These are phyloP conservation scores for Coemansia sp. DNA, from an alignment of 192 early-diverging fungal genomes.

Conservation along the genomic window DNA sequence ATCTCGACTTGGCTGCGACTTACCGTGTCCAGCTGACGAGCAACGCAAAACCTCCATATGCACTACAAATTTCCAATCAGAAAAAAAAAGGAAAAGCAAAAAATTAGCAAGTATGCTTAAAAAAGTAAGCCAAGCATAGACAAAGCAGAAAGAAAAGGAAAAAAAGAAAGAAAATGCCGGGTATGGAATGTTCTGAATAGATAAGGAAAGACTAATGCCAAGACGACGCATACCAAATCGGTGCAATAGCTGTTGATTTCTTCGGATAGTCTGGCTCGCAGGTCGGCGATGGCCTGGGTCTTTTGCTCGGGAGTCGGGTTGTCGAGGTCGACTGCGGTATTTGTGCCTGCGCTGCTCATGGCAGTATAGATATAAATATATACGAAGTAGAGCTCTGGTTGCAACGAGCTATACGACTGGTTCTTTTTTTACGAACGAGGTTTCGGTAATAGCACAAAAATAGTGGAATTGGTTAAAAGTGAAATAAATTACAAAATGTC, in stretches of 20 bases:
- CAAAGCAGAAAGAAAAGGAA: not conserved
- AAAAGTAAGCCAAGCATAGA: no score
- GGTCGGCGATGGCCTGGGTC: conserved; percentile 26
- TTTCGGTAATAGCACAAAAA: no score
- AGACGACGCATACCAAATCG: conserved; percentile 31
- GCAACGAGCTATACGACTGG: no score
- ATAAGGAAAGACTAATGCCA: not conserved
- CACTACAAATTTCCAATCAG: conserved; percentile 37
- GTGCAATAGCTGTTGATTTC: conserved; percentile 46
- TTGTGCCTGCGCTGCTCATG: conserved; percentile 8
- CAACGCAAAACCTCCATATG: conserved; percentile 62
- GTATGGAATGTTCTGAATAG: not conserved
- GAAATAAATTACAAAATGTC: not conserved
- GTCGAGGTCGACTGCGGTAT: conserved; percentile 36
- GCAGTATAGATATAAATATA: not conserved
- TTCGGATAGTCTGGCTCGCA: conserved; percentile 31
- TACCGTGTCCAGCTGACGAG: conserved; percentile 64
- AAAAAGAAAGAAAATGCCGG: not conserved
- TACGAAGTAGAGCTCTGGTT: no score
- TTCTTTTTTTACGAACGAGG: no score
- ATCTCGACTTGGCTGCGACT: conserved; percentile 19
- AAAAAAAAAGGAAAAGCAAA: conserved; percentile 5
- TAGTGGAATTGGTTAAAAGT: not conserved
- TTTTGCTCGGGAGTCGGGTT: conserved; percentile 43
- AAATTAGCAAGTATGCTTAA: not conserved